phyloP scores from a whole-genome alignment of 2,329 filamentous ascomycete genomes.

The Aspergillus neoniger region DNA sequence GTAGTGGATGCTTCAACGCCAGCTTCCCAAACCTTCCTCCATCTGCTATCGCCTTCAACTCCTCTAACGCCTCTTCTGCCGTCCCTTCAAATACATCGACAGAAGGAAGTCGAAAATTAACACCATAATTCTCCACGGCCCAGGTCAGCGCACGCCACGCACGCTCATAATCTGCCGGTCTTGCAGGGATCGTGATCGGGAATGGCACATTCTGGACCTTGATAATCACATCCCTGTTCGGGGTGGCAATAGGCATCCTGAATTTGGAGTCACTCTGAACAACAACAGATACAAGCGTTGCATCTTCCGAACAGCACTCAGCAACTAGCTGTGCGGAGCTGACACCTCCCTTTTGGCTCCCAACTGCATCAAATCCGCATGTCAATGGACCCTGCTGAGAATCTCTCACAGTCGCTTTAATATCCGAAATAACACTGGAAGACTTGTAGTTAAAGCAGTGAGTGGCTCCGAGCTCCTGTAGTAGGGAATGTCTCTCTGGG shows the following conservation, averaged over 20 bases:
- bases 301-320: not conserved
- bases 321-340: not conserved
- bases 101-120: not conserved
- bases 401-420: not conserved
- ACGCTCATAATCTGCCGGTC: not conserved
- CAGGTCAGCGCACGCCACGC: not conserved
- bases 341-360: not conserved
- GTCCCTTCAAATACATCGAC: not conserved
- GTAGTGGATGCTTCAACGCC: conserved; percentile 3
- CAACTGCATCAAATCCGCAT: not conserved
- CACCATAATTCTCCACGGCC: not conserved
- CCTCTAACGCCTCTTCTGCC: not conserved
- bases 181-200: not conserved
- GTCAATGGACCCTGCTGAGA: not conserved
- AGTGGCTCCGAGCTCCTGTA: conserved; percentile 7
- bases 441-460: conserved; percentile 12
- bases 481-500: conserved; percentile 20
- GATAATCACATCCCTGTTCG: not conserved
- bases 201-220: not conserved
- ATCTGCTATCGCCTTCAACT: not conserved
- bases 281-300: not conserved
- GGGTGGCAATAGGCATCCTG: not conserved
- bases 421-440: conserved; percentile 7
- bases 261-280: not conserved
- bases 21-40: conserved; percentile 13